Conservation (phyloP, 1,139 yeast genomes). For the Hyphopichia burtonii region DNA sequence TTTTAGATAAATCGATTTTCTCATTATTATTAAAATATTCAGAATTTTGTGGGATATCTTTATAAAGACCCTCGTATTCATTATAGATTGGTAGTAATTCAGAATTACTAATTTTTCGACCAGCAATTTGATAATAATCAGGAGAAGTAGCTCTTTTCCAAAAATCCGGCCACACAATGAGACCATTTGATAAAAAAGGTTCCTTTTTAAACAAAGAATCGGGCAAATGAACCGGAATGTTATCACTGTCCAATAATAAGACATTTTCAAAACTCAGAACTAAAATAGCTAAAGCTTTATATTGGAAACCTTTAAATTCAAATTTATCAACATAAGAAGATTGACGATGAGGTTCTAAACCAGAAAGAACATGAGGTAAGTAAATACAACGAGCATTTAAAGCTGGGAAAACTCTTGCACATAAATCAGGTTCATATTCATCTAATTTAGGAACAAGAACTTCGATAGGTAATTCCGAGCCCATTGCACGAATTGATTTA, state of each 20-base stretch:
- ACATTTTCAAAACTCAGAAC: slow-evolving; percentile 77
- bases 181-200: slow-evolving; percentile 32
- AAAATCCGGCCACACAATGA: slow-evolving; percentile 49
- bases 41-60: slow-evolving; percentile 6
- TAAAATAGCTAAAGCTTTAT: slow-evolving; percentile 72
- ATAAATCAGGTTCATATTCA: slow-evolving; percentile 69
- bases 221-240: slow-evolving; percentile 60
- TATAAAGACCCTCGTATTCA: slow-evolving; percentile 26
- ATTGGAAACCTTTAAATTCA: slow-evolving; percentile 70
- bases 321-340: slow-evolving; percentile 35
- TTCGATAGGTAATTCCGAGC: slow-evolving; percentile 72
- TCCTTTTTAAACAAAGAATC: slow-evolving; percentile 34
- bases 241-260: slow-evolving; percentile 76
- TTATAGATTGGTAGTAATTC: slow-evolving; percentile 31
- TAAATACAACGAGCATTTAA: slow-evolving; percentile 69
- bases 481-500: slow-evolving; percentile 60
- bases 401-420: slow-evolving; percentile 63
- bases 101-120: slow-evolving; percentile 21
- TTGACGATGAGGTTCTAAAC: slow-evolving; percentile 10
- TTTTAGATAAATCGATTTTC: slow-evolving; percentile 15
- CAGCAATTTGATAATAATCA: slow-evolving; percentile 39
- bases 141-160: slow-evolving; percentile 50
- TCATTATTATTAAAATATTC: slow-evolving; percentile 7
- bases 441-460: slow-evolving; percentile 67
- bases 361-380: slow-evolving; percentile 57